Evolutionary conservation across 2,329 filamentous ascomycete species (phyloP).

Genomic region (Monilinia polystroma): DNA sequence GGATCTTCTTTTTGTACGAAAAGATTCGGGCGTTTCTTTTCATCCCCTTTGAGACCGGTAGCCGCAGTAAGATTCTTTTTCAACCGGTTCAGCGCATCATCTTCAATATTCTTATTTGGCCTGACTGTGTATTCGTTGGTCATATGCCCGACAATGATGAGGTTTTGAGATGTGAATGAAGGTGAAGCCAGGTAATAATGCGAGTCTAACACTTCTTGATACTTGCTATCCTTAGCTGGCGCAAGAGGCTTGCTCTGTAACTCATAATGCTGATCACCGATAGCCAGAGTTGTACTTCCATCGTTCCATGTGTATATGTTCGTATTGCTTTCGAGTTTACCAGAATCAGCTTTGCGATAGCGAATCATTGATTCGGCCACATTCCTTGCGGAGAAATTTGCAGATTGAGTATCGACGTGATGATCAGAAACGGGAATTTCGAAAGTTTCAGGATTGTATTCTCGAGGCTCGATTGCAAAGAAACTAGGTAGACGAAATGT

Average conservation of each 20-base stretch:
- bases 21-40: conserved; percentile 61
- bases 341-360: conserved; percentile 64
- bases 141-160: conserved; percentile 74
- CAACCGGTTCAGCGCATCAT: conserved; percentile 68
- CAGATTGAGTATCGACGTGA: conserved; percentile 48
- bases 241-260: conserved; percentile 69
- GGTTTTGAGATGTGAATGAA: conserved; percentile 63
- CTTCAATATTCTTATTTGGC: conserved; percentile 65
- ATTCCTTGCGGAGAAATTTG: conserved; percentile 54
- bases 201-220: conserved; percentile 66
- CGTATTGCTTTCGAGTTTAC: conserved; percentile 70
- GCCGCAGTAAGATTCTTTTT: conserved; percentile 66
- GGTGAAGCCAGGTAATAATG: conserved; percentile 76
- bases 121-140: conserved; percentile 69
- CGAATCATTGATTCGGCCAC: conserved; percentile 65
- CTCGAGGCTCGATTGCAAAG: conserved; percentile 65
- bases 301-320: conserved; percentile 76
- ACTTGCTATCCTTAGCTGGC: conserved; percentile 53
- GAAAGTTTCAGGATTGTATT: conserved; percentile 66
- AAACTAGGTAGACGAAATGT: conserved; percentile 71
- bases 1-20: conserved; percentile 71
- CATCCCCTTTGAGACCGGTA: conserved; percentile 52
- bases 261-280: conserved; percentile 75
- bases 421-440: conserved; percentile 60
- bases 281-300: conserved; percentile 71